A percentile compares a stretch with the other conserved stretches of the same genome.
Evolutionary conservation across 2,329 filamentous ascomycete genomes (phyloP).

Genomic region (Ophiostoma piceae): DNA sequence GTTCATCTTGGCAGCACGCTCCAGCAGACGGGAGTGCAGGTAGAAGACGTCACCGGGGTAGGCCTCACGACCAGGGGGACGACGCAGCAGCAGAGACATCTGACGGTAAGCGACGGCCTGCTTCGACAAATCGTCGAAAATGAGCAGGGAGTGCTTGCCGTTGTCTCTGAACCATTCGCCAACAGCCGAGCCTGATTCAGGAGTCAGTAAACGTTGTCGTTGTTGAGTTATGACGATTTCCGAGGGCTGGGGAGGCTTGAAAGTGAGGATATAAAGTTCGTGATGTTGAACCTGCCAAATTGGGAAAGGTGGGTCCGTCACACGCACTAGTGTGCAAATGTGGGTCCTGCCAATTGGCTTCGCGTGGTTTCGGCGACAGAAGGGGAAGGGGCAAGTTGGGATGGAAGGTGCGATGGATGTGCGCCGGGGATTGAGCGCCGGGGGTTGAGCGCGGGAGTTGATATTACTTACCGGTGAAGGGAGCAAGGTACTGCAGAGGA

Average conservation of each 20-base stretch:
- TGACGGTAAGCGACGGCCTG: conserved; percentile 97
- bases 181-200: conserved; percentile 13
- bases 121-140: conserved; percentile 96
- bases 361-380: background rate
- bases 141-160: conserved; percentile 81
- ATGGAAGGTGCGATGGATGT: background rate
- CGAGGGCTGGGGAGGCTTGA: background rate
- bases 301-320: background rate
- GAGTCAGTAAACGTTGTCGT: background rate
- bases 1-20: conserved; percentile 99
- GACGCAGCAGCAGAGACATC: conserved; percentile 96
- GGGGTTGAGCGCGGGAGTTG: too few relatives aligned
- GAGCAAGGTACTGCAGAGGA: conserved; percentile 88
- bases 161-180: conserved; percentile 72
- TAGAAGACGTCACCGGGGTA: conserved; percentile 99
- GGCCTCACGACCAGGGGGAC: conserved; percentile 97
- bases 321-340: background rate
- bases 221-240: background rate
- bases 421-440: too few relatives aligned
- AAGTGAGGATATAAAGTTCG: background rate
- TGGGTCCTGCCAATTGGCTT: background rate
- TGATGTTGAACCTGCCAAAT: background rate
- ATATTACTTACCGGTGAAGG: conserved; percentile 61
- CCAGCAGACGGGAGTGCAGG: conserved; percentile 96
- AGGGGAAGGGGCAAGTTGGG: background rate